These are phyloP conservation scores for Boletus fagicola DNA, from an alignment of 768 basidiomycete species.

Conservation along the genomic window DNA sequence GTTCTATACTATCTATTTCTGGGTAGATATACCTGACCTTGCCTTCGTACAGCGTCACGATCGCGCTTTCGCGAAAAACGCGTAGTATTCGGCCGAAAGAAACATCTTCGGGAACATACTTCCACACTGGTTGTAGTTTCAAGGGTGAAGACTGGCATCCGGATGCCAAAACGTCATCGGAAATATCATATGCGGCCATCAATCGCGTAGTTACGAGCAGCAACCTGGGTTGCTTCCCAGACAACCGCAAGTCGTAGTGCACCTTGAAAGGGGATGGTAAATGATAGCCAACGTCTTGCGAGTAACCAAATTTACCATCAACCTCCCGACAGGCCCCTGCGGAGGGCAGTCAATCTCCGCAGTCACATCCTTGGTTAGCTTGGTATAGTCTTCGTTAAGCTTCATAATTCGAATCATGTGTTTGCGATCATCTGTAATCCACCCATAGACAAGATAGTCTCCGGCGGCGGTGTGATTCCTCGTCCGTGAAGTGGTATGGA, in stretches of 20 bases:
- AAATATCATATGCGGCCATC: slow-evolving; percentile 31
- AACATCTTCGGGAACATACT: slow-evolving; percentile 18
- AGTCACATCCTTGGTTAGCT: slow-evolving; percentile 19
- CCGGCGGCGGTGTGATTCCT: slow-evolving; percentile 27
- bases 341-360: slow-evolving; percentile 30
- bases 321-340: slow-evolving; percentile 24
- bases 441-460: slow-evolving; percentile 30
- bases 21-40: slow-evolving; percentile 28
- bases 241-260: slow-evolving; percentile 30
- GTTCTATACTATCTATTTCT: slow-evolving; percentile 19
- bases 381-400: slow-evolving; percentile 27
- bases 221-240: slow-evolving; percentile 25
- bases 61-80: slow-evolving; percentile 26
- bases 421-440: slow-evolving; percentile 30
- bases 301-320: slow-evolving; percentile 20
- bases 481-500: slow-evolving; percentile 24
- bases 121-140: slow-evolving; percentile 20
- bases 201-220: slow-evolving; percentile 28
- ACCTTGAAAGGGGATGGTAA: slow-evolving; percentile 14
- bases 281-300: background rate
- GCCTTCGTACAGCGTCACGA: slow-evolving; percentile 28
- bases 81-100: slow-evolving; percentile 30
- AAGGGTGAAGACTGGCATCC: no score
- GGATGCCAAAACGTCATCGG: no score
- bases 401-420: slow-evolving; percentile 32